phyloP scores from a whole-genome alignment of 2,329 filamentous ascomycete genomes.

The Aureobasidium namibiae region DNA sequence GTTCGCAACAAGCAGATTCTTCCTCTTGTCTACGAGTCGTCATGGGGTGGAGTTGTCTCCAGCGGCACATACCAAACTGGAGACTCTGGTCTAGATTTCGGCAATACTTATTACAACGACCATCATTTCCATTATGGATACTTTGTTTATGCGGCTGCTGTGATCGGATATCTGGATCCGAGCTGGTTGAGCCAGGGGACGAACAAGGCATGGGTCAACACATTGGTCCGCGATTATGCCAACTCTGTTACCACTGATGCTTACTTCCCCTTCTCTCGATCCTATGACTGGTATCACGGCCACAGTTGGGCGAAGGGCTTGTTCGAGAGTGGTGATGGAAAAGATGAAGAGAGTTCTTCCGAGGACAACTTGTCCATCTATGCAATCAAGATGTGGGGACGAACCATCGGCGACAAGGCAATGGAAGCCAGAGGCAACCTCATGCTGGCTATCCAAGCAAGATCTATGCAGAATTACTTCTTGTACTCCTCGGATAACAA shows the following conservation, averaged over 20 bases:
- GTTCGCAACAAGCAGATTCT: conserved; percentile 35
- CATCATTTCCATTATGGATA: conserved; percentile 67
- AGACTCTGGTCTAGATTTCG: conserved; percentile 70
- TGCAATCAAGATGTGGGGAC: conserved; percentile 90
- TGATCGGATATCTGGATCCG: conserved; percentile 72
- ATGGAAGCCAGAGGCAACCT: conserved; percentile 76
- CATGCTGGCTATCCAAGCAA: conserved; percentile 70
- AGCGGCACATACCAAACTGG: conserved; percentile 69
- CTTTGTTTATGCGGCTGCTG: conserved; percentile 76
- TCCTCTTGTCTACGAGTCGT: conserved; percentile 47
- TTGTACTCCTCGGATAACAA: conserved; percentile 64
- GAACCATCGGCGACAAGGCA: conserved; percentile 61
- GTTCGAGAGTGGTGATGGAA: conserved; percentile 62
- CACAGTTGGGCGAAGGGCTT: conserved; percentile 65
- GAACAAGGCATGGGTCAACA: conserved; percentile 76
- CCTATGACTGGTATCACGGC: conserved; percentile 90
- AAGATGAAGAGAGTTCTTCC: conserved; percentile 79
- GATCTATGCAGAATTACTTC: conserved; percentile 73
- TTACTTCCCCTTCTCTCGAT: conserved; percentile 72
- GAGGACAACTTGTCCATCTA: conserved; percentile 86
- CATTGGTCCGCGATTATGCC: conserved; percentile 72
- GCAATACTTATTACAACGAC: conserved; percentile 75
- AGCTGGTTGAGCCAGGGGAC: conserved; percentile 53
- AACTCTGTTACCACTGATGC: conserved; percentile 65
- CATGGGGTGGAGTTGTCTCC: conserved; percentile 76